A percentile compares a stretch with the other conserved stretches of the same genome.
Conservation (phyloP, 2,329 filamentous ascomycete species). For the Fusarium vanettenii region DNA sequence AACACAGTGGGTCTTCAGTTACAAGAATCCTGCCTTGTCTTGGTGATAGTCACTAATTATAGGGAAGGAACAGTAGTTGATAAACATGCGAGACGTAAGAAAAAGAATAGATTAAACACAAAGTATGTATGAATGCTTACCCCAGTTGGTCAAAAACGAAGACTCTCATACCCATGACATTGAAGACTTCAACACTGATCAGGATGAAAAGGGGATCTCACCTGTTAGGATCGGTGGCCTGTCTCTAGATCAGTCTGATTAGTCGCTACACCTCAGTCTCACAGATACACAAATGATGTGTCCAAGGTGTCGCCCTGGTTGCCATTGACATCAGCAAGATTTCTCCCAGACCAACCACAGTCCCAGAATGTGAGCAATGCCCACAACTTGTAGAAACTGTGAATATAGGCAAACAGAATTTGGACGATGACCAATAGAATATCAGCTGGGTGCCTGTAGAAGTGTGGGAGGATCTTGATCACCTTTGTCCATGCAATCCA, state of each 20-base stretch:
- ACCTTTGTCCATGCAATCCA: slow-evolving; percentile 68
- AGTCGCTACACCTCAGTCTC: no score
- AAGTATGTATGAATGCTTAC: not conserved
- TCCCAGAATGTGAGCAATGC: slow-evolving; percentile 65
- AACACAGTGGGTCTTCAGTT: not conserved
- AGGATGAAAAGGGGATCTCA: not conserved
- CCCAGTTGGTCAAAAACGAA: no score
- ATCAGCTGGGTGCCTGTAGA: slow-evolving; percentile 63
- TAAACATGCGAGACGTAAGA: not conserved
- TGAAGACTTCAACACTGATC: not conserved
- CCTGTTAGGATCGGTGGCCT: not conserved
- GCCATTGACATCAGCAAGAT: slow-evolving; percentile 41
- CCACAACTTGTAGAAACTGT: slow-evolving; percentile 68
- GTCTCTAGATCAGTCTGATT: not conserved
- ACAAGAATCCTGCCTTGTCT: not conserved
- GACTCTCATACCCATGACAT: not conserved
- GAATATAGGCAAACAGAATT: slow-evolving; percentile 67
- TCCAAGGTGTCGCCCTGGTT: slow-evolving; percentile 6
- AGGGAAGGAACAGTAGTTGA: not conserved
- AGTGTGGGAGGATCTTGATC: slow-evolving; percentile 67
- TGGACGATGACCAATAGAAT: slow-evolving; percentile 60
- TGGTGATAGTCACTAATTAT: not conserved
- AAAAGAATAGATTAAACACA: not conserved
- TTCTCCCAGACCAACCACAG: slow-evolving; percentile 51
- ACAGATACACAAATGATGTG: slow-evolving; percentile 10